phyloP scores from a whole-genome alignment of 106 monocot species.

The Phalaenopsis aphrodite region DNA sequence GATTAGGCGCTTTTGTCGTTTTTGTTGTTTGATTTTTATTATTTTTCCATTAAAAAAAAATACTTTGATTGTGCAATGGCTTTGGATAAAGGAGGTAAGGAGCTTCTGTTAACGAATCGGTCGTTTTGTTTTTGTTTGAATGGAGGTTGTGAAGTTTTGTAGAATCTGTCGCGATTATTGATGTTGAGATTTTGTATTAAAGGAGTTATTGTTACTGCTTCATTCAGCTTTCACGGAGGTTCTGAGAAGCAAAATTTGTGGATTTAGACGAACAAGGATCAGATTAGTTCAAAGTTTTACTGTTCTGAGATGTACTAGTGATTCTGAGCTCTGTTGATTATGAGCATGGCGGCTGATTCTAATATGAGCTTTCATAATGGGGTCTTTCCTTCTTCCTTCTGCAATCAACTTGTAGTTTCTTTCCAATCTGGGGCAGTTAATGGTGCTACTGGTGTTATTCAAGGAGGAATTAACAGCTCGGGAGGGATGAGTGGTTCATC shows the following conservation, averaged over 20 bases:
- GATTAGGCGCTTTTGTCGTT: background rate
- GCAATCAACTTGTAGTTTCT: conserved; percentile 53
- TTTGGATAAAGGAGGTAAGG: background rate
- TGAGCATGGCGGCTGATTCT: conserved; percentile 58
- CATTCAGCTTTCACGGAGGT: background rate
- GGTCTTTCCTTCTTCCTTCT: conserved; percentile 34
- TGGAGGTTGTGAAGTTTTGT: background rate
- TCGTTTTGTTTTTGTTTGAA: background rate
- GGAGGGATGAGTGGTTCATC: conserved; percentile 22
- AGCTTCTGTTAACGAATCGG: background rate
- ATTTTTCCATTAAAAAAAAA: background rate
- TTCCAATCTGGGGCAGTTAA: conserved; percentile 51
- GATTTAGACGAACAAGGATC: background rate
- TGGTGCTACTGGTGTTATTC: conserved; percentile 23
- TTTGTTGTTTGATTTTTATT: background rate
- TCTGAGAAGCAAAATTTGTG: background rate
- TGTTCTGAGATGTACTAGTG: background rate
- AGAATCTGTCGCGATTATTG: background rate
- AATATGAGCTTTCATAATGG: conserved; percentile 55
- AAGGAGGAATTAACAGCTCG: conserved; percentile 17
- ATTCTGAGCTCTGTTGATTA: background rate
- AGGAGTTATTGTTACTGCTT: background rate
- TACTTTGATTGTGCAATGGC: background rate
- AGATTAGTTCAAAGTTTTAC: background rate
- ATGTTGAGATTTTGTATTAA: background rate